Evolutionary conservation across 73 alveolate genomes (phyloP).

Genomic region (Tetrahymena borealis): DNA sequence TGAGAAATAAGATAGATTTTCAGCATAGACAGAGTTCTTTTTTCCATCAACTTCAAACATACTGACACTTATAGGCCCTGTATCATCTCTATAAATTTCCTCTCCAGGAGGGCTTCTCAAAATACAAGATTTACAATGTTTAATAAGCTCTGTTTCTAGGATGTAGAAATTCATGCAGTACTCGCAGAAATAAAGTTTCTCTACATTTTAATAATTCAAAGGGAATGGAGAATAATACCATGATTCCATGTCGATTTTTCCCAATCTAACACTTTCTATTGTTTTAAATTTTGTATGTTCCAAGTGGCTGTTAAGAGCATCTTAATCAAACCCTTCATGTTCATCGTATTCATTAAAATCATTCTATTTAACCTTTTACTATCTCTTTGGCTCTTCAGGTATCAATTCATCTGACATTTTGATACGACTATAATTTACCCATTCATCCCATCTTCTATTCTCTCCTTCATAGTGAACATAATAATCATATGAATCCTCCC

Average conservation of each 20-base stretch:
- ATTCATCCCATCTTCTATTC: slow-evolving; percentile 89
- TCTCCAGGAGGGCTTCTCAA: slow-evolving; percentile 93
- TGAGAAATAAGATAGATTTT: slow-evolving; percentile 89
- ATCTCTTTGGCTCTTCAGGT: slow-evolving; percentile 29
- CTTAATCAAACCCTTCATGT: slow-evolving; percentile 78
- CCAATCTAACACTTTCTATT: slow-evolving; percentile 72
- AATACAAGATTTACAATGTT: slow-evolving; percentile 64
- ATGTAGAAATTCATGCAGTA: slow-evolving; percentile 56
- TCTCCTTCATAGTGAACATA: slow-evolving; percentile 79
- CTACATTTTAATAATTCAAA: slow-evolving; percentile 75
- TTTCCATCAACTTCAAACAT: slow-evolving; percentile 97
- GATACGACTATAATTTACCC: slow-evolving; percentile 59
- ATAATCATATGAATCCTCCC: slow-evolving; percentile 43
- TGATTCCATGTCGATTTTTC: slow-evolving; percentile 69
- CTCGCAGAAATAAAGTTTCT: slow-evolving; percentile 81
- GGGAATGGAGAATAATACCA: slow-evolving; percentile 98
- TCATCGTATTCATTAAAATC: slow-evolving; percentile 66
- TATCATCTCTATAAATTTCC: slow-evolving; percentile 84
- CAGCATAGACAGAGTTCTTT: slow-evolving; percentile 82
- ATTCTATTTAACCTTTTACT: neutral
- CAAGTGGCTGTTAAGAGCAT: slow-evolving; percentile 62
- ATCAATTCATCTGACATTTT: slow-evolving; percentile 35
- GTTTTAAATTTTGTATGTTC: slow-evolving; percentile 81
- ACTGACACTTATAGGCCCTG: slow-evolving; percentile 57
- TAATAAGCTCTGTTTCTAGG: slow-evolving; percentile 52